Evolutionary conservation across 306 rosid genomes (phyloP).

Genomic region (Vachellia collinsii): DNA sequence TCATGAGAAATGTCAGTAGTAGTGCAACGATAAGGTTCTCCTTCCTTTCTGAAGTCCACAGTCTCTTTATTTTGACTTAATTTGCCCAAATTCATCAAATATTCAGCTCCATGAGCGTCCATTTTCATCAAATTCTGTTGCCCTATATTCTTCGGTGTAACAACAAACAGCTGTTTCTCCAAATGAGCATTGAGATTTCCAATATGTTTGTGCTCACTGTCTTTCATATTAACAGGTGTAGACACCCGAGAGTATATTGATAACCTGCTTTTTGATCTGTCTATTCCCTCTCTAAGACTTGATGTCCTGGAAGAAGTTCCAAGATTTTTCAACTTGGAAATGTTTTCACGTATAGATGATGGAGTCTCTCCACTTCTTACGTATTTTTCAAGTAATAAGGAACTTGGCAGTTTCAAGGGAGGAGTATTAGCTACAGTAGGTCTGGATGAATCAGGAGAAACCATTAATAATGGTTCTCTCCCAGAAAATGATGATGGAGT

Average conservation of each 20-base stretch:
- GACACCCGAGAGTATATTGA: constrained; percentile 59
- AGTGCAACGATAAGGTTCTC: constrained; percentile 34
- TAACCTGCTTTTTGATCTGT: constrained; percentile 55
- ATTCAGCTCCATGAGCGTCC: constrained; percentile 38
- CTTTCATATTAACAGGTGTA: constrained; percentile 45
- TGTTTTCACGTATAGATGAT: constrained; percentile 56
- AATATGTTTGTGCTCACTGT: constrained; percentile 39
- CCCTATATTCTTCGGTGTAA: constrained; percentile 41
- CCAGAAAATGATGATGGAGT: constrained; percentile 35
- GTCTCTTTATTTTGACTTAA: constrained; percentile 46
- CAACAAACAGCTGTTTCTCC: constrained; percentile 44
- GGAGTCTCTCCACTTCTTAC: constrained; percentile 34
- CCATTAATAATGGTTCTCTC: constrained; percentile 34
- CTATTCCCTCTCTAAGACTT: constrained; percentile 60
- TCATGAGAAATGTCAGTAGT: constrained; percentile 33
- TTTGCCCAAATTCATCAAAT: constrained; percentile 37
- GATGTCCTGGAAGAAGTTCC: constrained; percentile 59
- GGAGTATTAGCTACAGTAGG: constrained; percentile 47
- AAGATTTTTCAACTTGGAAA: constrained; percentile 51
- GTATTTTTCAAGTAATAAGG: constrained; percentile 33
- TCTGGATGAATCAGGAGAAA: constrained; percentile 45
- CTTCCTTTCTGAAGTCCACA: constrained; percentile 34
- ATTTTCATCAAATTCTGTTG: constrained; percentile 41
- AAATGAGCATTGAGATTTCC: constrained; percentile 47
- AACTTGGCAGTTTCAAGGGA: constrained; percentile 40